These are phyloP conservation scores for Epichloe bromicola DNA, from an alignment of 2,329 filamentous ascomycete species.

Conservation along the genomic window DNA sequence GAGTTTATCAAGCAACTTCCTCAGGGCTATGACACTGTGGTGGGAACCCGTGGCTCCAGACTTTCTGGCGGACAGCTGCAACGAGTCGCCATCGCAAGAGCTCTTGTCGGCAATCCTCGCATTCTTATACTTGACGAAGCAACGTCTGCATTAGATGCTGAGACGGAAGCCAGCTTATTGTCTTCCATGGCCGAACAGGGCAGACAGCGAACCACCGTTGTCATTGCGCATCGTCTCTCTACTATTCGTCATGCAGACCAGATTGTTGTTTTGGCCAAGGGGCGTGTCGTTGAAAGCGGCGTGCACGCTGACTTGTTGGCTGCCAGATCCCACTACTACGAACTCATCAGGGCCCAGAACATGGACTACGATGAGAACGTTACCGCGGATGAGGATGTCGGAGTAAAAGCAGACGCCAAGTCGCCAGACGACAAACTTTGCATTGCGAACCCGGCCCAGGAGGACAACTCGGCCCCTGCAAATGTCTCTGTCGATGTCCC, in stretches of 20 bases:
- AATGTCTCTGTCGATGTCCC: neutral
- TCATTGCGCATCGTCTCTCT: constrained; percentile 44
- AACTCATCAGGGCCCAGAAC: constrained; percentile 39
- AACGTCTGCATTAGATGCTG: constrained; percentile 7
- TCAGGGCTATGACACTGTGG: constrained; percentile 7
- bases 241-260: constrained; percentile 45
- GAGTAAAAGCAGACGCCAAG: neutral
- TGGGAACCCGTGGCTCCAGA: constrained; percentile 5
- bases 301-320: constrained; percentile 43
- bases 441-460: neutral
- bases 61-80: constrained; percentile 10
- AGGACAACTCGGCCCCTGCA: constrained; percentile 13
- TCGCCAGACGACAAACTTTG: neutral
- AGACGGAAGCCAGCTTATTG: constrained; percentile 22
- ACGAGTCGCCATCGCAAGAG: constrained; percentile 8
- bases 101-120: constrained; percentile 12
- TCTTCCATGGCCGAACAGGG: neutral
- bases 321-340: neutral
- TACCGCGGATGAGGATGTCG: neutral
- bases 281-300: constrained; percentile 43
- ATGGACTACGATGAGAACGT: neutral
- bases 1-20: constrained; percentile 9
- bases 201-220: constrained; percentile 35
- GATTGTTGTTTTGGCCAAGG: constrained; percentile 48
- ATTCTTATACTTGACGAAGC: constrained; percentile 10